A percentile compares a stretch with the other conserved stretches of the same genome.
Conservation (phyloP, 192 early-diverging fungal genomes). For the Mortierella claussenii region DNA sequence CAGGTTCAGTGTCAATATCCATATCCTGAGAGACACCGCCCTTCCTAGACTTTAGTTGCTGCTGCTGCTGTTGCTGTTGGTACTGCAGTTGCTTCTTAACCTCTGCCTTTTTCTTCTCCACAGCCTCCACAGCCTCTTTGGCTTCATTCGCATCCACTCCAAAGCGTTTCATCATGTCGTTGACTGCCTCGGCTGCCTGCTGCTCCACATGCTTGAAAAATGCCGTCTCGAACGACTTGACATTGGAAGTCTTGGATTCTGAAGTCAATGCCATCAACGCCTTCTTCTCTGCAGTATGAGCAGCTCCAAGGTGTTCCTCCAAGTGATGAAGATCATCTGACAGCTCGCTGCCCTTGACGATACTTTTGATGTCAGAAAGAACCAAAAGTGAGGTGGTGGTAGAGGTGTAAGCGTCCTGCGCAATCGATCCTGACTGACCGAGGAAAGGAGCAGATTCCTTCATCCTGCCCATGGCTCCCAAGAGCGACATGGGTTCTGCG, state of each 20-base stretch:
- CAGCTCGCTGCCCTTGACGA: conserved; percentile 16
- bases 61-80: not conserved
- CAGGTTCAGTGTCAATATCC: conserved; percentile 29
- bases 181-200: conserved; percentile 18
- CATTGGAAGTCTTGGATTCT: conserved; percentile 19
- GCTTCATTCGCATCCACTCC: conserved; percentile 13
- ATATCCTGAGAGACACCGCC: conserved; percentile 10
- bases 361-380: conserved; percentile 10
- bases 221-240: conserved; percentile 35
- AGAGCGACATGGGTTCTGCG: conserved; percentile 59
- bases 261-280: conserved; percentile 24
- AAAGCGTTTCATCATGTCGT: conserved; percentile 11
- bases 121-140: conserved; percentile 9
- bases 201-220: conserved; percentile 51
- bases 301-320: conserved; percentile 22
- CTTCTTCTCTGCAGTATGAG: conserved; percentile 33
- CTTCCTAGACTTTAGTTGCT: conserved; percentile 7
- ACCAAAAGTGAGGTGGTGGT: conserved; percentile 33
- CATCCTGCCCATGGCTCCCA: conserved; percentile 65
- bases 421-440: conserved; percentile 18
- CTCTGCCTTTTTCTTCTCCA: not conserved
- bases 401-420: conserved; percentile 34
- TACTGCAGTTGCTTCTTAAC: not conserved
- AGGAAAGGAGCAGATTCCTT: conserved; percentile 48
- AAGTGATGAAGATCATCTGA: conserved; percentile 4